These are phyloP conservation scores for Phytopythium helicoides DNA, from an alignment of 352 stramenopile genomes.

Conservation along the genomic window DNA sequence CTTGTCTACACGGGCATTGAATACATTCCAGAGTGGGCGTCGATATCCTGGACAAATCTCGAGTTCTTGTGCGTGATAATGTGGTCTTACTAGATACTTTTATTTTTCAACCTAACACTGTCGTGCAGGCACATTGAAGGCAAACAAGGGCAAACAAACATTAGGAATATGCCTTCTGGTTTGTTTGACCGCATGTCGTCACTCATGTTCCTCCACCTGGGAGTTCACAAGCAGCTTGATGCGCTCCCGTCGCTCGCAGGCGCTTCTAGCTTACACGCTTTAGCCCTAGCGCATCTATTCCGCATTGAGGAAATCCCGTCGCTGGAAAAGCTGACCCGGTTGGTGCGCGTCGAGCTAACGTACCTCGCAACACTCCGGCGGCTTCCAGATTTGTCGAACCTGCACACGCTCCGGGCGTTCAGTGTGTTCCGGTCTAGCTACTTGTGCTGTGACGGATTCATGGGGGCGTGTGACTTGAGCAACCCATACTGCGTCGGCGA, in stretches of 20 bases:
- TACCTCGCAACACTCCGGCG: slow-evolving; percentile 7
- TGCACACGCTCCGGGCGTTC: slow-evolving; percentile 8
- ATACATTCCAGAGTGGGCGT: slow-evolving; percentile 31
- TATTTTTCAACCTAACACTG: not conserved
- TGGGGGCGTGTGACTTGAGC: slow-evolving; percentile 22
- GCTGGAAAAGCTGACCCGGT: slow-evolving; percentile 9
- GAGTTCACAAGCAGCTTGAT: slow-evolving; percentile 8
- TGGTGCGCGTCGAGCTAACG: slow-evolving; percentile 22
- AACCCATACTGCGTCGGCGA: slow-evolving; percentile 15
- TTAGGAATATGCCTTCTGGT: slow-evolving; percentile 4
- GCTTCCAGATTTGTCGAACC: slow-evolving; percentile 19
- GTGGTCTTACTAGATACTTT: slow-evolving; percentile 11
- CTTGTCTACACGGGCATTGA: slow-evolving; percentile 37
- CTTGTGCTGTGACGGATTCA: slow-evolving; percentile 32
- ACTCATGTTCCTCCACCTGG: slow-evolving; percentile 14
- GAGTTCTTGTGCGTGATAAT: slow-evolving; percentile 23
- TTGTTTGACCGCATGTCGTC: slow-evolving; percentile 12
- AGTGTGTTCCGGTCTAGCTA: not conserved
- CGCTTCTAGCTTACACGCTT: slow-evolving; percentile 19
- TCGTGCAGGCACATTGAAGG: slow-evolving; percentile 10
- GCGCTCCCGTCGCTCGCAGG: slow-evolving; percentile 27
- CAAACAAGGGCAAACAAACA: slow-evolving; percentile 6
- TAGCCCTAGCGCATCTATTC: slow-evolving; percentile 22
- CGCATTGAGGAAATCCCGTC: slow-evolving; percentile 18
- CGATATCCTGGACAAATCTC: not conserved